Base-by-base conservation (phyloP, 2,329 filamentous ascomycete genomes). In the Diaporthe sp. region DNA sequence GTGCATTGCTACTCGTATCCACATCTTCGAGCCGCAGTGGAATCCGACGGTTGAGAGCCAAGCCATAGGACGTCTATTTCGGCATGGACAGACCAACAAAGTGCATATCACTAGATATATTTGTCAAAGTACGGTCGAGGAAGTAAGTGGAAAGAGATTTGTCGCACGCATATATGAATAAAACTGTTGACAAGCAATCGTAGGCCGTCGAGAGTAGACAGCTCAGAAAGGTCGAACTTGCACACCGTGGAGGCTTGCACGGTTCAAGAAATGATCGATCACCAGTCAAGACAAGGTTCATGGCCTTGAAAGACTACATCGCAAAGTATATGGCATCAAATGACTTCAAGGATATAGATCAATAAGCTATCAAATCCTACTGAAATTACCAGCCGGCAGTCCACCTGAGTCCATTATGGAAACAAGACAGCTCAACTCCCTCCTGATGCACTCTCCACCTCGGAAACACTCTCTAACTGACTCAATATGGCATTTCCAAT, bases 1-100 rank as follows among this genome's bases (percentile, higher is more conserved):
- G 25, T 81, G 80, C 3, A 76, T 79, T 20, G 81, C 81, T n/a
- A 80, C 74, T n/a, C 79, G 77, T 12, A 77, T 83, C 39, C 79
- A 82, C 55, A 78, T 82, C 34, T 77, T 82, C 9, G 81, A 83
- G 49, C 81, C 81, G 2, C 81, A 83, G 70, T 83, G 81, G 79
- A 83, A 83, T 55, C 82, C 81, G 9, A 80, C 80, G 58, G 72
- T 81, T 6, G 82, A 83, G 71, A 76, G 79, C 20, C 82, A 82
- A 76, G 82, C 82, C 3, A 78, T 82, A 28, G 81, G 80, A 1
- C 76, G 82, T 22, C 76, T 81, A 12, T 72, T 79, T 20, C 65
- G 81, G 47, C 79, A 82, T 37, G 79, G 80, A 3, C 82, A 82
- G 63, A 78, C 70, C 12, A 79, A 79, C 61, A 61, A 78, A 34